These are phyloP conservation scores for Paxillus ammoniavirescens DNA, from an alignment of 768 basidiomycete species.

Conservation along the genomic window DNA sequence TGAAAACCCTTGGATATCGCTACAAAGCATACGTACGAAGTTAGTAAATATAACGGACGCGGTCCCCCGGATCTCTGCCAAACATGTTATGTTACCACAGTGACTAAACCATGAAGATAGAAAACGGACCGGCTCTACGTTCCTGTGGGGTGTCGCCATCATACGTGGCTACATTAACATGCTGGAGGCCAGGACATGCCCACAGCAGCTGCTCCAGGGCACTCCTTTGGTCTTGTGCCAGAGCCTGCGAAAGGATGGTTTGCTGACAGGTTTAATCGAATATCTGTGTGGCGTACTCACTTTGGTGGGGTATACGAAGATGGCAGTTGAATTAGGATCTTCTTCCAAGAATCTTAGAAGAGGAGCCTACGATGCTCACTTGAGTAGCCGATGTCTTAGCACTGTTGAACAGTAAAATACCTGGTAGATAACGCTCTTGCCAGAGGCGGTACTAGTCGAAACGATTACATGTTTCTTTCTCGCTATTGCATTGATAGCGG, in stretches of 20 bases:
- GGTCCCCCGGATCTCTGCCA: constrained; percentile 62
- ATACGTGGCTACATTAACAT: constrained; percentile 70
- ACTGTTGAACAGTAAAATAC: constrained; percentile 34
- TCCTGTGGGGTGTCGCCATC: constrained; percentile 87
- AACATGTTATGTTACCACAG: neutral
- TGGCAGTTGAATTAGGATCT: constrained; percentile 59
- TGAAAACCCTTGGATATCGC: neutral
- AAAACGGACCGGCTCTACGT: constrained; percentile 49
- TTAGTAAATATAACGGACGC: constrained; percentile 88
- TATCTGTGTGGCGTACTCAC: constrained; percentile 29
- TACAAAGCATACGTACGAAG: constrained; percentile 59
- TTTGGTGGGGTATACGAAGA: constrained; percentile 91
- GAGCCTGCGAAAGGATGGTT: constrained; percentile 48
- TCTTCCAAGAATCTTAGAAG: constrained; percentile 63
- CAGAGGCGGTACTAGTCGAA: constrained; percentile 87
- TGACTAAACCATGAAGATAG: neutral
- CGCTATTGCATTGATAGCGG: constrained; percentile 64
- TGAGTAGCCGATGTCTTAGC: neutral
- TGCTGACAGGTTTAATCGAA: neutral
- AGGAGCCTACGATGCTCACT: constrained; percentile 52
- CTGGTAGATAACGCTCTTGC: constrained; percentile 87
- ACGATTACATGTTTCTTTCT: constrained; percentile 73
- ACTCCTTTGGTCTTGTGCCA: constrained; percentile 83
- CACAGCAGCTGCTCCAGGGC: constrained; percentile 67
- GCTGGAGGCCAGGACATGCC: constrained; percentile 59